Base-by-base conservation (phyloP, 2,329 filamentous ascomycete genomes). In the Colletotrichum liriopes region DNA sequence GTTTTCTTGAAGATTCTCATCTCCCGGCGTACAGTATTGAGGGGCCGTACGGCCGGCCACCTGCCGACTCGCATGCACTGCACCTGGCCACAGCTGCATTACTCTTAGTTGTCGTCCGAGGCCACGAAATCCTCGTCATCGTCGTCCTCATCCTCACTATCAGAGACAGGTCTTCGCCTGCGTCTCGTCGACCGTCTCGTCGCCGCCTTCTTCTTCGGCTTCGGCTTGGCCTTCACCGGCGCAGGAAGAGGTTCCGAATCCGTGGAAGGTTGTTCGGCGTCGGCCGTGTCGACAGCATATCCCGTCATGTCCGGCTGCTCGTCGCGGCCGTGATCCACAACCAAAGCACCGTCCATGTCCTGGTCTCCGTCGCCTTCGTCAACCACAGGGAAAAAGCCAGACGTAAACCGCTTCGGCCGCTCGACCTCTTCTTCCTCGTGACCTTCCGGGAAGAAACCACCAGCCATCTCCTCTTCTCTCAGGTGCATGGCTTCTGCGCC, bases 391-490 rank as follows among this genome's bases (percentile, higher is more conserved):
- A 89, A 89, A 74, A 87, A 89, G 8, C 81, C 83, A 1, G 86
- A 88, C 1, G 80, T 83, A 5, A 81, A 76, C 67, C 18, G 63
- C 74, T 47, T 82, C 6, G 49, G 49, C 81, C 62, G 23, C 3
- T 79, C 81, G 6, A 81, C 81, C 18, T 84, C 85, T 23, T 86
- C 86, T 51, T 86, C 84, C 37, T 89, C 86, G 61, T 85, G 87
- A 1, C 86, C 88, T 69, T 90, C 88, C 0, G 87, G 89, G 11
- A 92, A 78, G 75, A 92, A 92, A 0, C 90, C 91, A 0, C 91
- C 91, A 0, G 85, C 90, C 83, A 86, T 86, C 12, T 89, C 86
- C 71, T 88, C 87, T 11, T 87, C 84, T 2, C 81, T 79, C 26
- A 78, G 72, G 5, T 76, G 72, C 64, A 74, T 75, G 65, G 76